Evolutionary conservation across 352 stramenopile genomes (phyloP).

Genomic region (Pythium biforme): DNA sequence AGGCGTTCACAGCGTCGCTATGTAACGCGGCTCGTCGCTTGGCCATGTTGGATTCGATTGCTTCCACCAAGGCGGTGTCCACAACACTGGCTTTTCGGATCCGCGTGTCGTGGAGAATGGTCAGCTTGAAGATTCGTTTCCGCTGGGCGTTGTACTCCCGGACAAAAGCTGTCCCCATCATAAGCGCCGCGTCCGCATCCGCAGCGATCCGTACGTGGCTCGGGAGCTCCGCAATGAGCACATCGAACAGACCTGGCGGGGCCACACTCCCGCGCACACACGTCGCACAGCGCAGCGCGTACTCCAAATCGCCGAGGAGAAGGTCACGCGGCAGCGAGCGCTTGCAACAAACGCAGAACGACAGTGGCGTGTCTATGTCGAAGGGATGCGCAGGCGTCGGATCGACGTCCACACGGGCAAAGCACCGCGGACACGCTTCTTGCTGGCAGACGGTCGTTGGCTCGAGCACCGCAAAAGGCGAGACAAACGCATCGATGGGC

Average conservation of each 20-base stretch:
- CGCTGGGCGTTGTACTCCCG: neutral
- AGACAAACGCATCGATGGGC: constrained; percentile 8
- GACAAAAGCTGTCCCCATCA: neutral
- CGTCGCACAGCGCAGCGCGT: neutral
- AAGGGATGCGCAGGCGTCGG: neutral
- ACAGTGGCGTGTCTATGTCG: neutral
- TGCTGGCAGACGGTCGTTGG: neutral
- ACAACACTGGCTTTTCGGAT: too few species aligned
- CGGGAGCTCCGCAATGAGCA: neutral
- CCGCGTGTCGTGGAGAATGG: neutral
- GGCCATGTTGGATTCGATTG: neutral
- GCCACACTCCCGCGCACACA: neutral
- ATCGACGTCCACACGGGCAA: neutral
- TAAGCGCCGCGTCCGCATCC: neutral
- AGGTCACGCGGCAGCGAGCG: neutral
- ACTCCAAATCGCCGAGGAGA: neutral
- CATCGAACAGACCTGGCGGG: neutral
- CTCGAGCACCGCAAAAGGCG: constrained; percentile 12
- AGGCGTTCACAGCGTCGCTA: neutral
- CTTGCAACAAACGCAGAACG: neutral
- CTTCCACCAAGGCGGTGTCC: too few species aligned
- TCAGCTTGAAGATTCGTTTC: neutral
- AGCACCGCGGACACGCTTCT: neutral
- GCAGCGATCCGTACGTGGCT: neutral
- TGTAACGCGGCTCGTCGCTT: neutral